These are phyloP conservation scores for Aspergillus indologenus DNA, from an alignment of 495 filamentous ascomycete species.

Conservation along the genomic window DNA sequence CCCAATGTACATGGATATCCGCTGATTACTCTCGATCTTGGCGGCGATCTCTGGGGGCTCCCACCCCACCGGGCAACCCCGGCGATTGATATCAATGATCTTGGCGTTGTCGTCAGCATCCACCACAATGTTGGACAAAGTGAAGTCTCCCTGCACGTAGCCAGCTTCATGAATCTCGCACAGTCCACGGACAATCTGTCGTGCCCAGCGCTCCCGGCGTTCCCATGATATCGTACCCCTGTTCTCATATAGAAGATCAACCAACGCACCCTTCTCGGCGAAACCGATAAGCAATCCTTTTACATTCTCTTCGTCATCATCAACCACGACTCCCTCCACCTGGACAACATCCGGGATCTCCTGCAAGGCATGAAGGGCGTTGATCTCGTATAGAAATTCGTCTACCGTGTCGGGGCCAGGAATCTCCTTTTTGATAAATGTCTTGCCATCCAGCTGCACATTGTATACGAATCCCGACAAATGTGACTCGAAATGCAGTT, in stretches of 20 bases:
- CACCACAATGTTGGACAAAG: slow-evolving; percentile 94
- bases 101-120: slow-evolving; percentile 80
- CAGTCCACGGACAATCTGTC: slow-evolving; percentile 85
- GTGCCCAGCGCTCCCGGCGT: slow-evolving; percentile 83
- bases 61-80: slow-evolving; percentile 96
- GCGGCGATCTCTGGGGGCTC: slow-evolving; percentile 89
- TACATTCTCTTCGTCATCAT: slow-evolving; percentile 68
- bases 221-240: slow-evolving; percentile 64
- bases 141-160: slow-evolving; percentile 97
- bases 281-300: slow-evolving; percentile 91
- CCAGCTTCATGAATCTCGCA: slow-evolving; percentile 93
- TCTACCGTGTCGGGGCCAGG: slow-evolving; percentile 94
- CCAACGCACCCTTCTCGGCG: slow-evolving; percentile 82
- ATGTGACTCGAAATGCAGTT: slow-evolving; percentile 83
- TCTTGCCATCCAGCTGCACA: slow-evolving; percentile 63
- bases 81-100: slow-evolving; percentile 97
- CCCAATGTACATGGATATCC: slow-evolving; percentile 97
- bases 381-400: slow-evolving; percentile 97
- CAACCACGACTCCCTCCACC: slow-evolving; percentile 85
- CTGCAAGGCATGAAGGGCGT: slow-evolving; percentile 78
- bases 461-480: slow-evolving; percentile 98
- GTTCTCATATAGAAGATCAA: slow-evolving; percentile 85
- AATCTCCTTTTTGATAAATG: slow-evolving; percentile 96
- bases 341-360: slow-evolving; percentile 75
- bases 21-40: slow-evolving; percentile 86